Conservation (phyloP, 345 rosid species). For the Gossypium ekmanianum region DNA sequence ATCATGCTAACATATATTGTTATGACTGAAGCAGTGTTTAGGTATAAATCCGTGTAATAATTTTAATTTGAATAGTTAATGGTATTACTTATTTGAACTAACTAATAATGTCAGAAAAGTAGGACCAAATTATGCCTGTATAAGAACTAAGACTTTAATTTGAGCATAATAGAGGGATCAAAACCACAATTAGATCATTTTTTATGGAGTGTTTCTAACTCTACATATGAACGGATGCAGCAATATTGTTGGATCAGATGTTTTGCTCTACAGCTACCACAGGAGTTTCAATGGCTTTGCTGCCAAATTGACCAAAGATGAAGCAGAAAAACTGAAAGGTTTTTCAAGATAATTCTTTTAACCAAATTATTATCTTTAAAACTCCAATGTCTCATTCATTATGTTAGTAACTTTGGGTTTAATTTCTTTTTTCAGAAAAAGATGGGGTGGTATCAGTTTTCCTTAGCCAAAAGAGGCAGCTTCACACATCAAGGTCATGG, state of each 20-base stretch:
- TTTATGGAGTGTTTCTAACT: neutral
- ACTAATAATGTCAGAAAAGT: too few relatives aligned
- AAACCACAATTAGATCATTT: too few relatives aligned
- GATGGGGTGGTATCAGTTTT: constrained; percentile 57
- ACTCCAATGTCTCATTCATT: neutral
- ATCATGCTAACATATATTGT: too few relatives aligned
- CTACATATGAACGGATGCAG: neutral
- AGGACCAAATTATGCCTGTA: too few relatives aligned
- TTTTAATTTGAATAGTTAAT: too few relatives aligned
- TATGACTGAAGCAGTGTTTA: too few relatives aligned
- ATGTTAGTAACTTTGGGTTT: neutral
- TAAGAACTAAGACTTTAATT: too few relatives aligned
- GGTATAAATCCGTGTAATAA: too few relatives aligned
- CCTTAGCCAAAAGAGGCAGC: constrained; percentile 35
- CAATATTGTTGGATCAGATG: constrained; percentile 38
- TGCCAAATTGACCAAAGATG: constrained; percentile 36
- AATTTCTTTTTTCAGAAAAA: constrained; percentile 27
- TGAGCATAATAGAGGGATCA: too few relatives aligned
- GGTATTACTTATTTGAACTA: too few relatives aligned
- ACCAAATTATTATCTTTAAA: too few relatives aligned
- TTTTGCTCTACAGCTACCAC: constrained; percentile 37
- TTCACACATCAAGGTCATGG: constrained; percentile 57
- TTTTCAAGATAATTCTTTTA: neutral
- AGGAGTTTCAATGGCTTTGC: constrained; percentile 57
- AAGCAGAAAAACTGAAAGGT: constrained; percentile 32